Percentiles rank a stretch among this genome's conserved stretches.
phyloP scores from a whole-genome alignment of 2,329 filamentous ascomycete genomes.

The Ophiostoma tasmaniense region DNA sequence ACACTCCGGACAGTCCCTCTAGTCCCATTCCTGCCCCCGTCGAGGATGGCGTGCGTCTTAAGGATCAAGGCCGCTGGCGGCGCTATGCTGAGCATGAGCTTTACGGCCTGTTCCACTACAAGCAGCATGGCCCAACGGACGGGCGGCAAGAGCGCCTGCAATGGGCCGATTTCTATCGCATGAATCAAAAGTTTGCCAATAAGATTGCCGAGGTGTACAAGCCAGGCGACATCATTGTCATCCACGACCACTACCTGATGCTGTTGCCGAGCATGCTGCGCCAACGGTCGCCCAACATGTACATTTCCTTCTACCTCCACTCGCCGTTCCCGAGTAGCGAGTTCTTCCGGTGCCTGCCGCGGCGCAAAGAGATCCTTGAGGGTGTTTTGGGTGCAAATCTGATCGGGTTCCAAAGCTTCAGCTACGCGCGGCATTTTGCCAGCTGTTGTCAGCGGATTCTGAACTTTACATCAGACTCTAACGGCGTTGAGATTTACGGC shows the following conservation, averaged over 20 bases:
- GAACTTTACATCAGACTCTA: constrained; percentile 77
- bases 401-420: constrained; percentile 91
- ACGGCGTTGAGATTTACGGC: constrained; percentile 82
- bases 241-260: constrained; percentile 92
- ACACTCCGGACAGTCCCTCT: constrained; percentile 49
- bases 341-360: constrained; percentile 79
- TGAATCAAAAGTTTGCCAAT: constrained; percentile 90
- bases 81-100: constrained; percentile 85
- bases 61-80: constrained; percentile 79
- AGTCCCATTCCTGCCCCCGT: constrained; percentile 58
- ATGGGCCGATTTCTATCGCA: constrained; percentile 86
- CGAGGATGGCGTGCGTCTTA: constrained; percentile 62
- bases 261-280: constrained; percentile 81
- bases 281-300: constrained; percentile 77
- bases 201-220: constrained; percentile 82
- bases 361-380: constrained; percentile 82
- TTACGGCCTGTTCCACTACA: constrained; percentile 92
- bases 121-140: constrained; percentile 83
- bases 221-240: constrained; percentile 82
- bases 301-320: constrained; percentile 91
- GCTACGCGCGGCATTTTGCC: constrained; percentile 88
- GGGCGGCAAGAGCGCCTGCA: constrained; percentile 71
- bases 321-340: constrained; percentile 94
- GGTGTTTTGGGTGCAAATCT: constrained; percentile 87
- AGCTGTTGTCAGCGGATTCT: constrained; percentile 89